Conservation (phyloP, 768 basidiomycete species). For the Pisolithus microcarpus region DNA sequence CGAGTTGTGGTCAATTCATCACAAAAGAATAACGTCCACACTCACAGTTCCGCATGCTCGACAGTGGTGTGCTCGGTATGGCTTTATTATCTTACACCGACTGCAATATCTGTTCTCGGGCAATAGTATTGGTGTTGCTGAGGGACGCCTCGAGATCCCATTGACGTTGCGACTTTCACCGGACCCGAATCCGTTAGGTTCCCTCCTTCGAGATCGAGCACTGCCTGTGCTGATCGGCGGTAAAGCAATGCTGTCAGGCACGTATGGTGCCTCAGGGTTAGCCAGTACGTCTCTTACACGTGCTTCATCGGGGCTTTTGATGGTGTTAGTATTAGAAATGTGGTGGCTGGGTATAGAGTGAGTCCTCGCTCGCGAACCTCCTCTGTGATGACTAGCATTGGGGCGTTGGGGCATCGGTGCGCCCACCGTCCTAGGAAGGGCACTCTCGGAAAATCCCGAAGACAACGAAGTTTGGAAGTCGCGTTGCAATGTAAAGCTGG, state of each 20-base stretch:
- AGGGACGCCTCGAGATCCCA: slow-evolving; percentile 26
- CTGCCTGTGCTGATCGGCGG: background rate
- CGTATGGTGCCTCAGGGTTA: slow-evolving; percentile 7
- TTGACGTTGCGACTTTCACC: slow-evolving; percentile 8
- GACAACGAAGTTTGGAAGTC: slow-evolving; percentile 16
- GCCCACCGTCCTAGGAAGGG: slow-evolving; percentile 10
- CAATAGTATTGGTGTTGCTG: slow-evolving; percentile 41
- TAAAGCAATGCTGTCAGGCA: background rate
- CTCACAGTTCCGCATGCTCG: slow-evolving; percentile 73
- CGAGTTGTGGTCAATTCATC: slow-evolving; percentile 1
- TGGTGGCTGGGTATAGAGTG: background rate
- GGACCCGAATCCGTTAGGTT: background rate
- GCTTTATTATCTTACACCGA: slow-evolving; percentile 61
- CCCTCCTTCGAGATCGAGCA: background rate
- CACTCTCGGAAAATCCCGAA: slow-evolving; percentile 10
- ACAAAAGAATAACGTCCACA: slow-evolving; percentile 1
- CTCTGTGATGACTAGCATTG: background rate
- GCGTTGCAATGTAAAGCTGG: background rate
- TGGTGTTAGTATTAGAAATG: background rate
- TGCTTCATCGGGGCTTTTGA: slow-evolving; percentile 13
- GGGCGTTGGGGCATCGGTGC: slow-evolving; percentile 8
- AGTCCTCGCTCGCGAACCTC: background rate
- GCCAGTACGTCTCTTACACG: slow-evolving; percentile 7
- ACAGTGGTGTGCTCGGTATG: slow-evolving; percentile 74
- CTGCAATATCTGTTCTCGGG: slow-evolving; percentile 65